Evolutionary conservation across 2,329 filamentous ascomycete genomes (phyloP), one percentile per base, ranked within the genome.

Genomic region (Monilinia fructicola): DNA sequence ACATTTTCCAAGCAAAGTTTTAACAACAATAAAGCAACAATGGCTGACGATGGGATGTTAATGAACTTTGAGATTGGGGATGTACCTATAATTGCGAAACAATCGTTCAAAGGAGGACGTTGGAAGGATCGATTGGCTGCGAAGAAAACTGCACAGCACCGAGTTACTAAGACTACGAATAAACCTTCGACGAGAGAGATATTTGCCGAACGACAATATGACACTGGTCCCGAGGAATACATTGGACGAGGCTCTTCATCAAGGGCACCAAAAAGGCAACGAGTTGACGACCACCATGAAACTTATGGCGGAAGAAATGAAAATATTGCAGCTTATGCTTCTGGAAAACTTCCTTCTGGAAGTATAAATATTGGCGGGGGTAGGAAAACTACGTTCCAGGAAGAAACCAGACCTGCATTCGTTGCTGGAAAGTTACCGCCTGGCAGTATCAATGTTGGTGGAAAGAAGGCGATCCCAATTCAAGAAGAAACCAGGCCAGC

Each of bases 21-120:
- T 35, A 64, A 28, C 23, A 58, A 58, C 50, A 14, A 58, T 46
- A 14, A 54, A 68, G 68, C 70, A 73, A 67, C 52, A 62, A 97
- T 98, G 93, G 91, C 91, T 62, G 93, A 98, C 81, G 91, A 96
- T 87, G 93, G 93, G 72, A 90, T 99, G 87, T 85, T 97, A 67
- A 82, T 98, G 76, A 98, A 98, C 74, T 97, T 98, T 77, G 88
- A 92, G 73, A 81, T 97, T 67, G 85, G 86, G 38, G 87, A 91
- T 68, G 84, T 81, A 23, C 84, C 90, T 16, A 77, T 91, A 64
- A 84, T 88, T 68, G 80, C 85, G 64, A 87, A 83, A 72, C 79
- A 82, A 4, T 84, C 81, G 65, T 91, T 96, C 78, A 95, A 90
- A 77, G 95, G 95, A 72, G 95, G 95, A n/a, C 86, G 87, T 73